These are phyloP conservation scores for Paramecium sonneborni DNA, from an alignment of 73 alveolate genomes.

Conservation along the genomic window DNA sequence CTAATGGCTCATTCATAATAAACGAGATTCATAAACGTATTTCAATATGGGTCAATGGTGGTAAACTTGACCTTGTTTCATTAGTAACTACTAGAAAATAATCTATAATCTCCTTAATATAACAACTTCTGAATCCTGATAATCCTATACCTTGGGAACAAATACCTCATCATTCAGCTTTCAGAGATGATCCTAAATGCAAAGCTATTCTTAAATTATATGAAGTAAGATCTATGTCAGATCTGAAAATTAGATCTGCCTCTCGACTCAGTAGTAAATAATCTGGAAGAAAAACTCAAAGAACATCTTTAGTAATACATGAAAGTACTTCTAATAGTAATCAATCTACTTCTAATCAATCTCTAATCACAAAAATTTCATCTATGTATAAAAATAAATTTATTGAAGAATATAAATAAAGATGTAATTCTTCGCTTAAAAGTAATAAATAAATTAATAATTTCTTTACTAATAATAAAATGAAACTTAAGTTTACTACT, in stretches of 20 bases:
- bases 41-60: neutral
- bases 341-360: neutral
- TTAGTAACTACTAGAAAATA: constrained; percentile 9
- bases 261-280: neutral
- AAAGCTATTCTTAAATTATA: neutral
- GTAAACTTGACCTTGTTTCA: neutral
- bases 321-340: neutral
- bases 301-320: neutral
- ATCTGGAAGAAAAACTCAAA: neutral
- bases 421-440: neutral
- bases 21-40: neutral
- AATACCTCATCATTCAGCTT: constrained; percentile 48
- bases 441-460: neutral
- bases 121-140: neutral
- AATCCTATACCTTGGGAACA: constrained; percentile 26
- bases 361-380: neutral
- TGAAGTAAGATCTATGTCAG: neutral
- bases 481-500: neutral
- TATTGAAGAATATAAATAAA: neutral
- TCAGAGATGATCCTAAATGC: constrained; percentile 36
- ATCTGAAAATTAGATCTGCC: neutral
- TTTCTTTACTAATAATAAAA: neutral
- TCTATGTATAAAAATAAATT: neutral
- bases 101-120: neutral
- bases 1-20: constrained; percentile 10